These are phyloP conservation scores for Populus davidiana DNA, from an alignment of 345 rosid genomes.

Conservation along the genomic window DNA sequence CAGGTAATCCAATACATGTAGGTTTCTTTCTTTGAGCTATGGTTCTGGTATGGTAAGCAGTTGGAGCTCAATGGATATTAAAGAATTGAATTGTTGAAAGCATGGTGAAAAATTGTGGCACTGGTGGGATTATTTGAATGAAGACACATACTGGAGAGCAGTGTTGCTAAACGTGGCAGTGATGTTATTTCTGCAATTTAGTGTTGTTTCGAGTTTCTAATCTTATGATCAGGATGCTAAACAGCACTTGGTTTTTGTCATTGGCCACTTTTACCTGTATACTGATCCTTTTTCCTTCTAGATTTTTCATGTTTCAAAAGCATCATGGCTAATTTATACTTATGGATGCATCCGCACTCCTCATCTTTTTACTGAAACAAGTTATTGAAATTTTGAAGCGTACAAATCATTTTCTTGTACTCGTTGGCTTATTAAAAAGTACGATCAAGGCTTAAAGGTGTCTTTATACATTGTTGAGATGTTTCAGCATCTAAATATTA, in stretches of 20 bases:
- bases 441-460: neutral
- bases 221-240: conserved; percentile 14
- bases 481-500: no score
- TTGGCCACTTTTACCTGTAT: neutral
- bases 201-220: conserved; percentile 9
- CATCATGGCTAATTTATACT: neutral
- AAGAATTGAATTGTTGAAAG: conserved; percentile 12
- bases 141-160: conserved; percentile 11
- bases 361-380: neutral
- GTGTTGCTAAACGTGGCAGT: neutral
- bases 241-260: conserved; percentile 1
- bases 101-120: conserved; percentile 12
- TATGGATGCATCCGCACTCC: neutral
- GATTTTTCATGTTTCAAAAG: conserved; percentile 4
- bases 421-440: neutral
- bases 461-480: neutral
- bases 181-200: conserved; percentile 11
- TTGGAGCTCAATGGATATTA: neutral
- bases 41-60: conserved; percentile 9
- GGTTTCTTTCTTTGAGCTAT: neutral
- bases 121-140: conserved; percentile 7
- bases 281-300: conserved; percentile 1
- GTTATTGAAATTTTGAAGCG: neutral
- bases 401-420: neutral
- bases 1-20: conserved; percentile 2